Evolutionary conservation across 805 yeast species (phyloP), one percentile per base, ranked within the genome.

Genomic region (Wickerhamiella vanderwaltii): DNA sequence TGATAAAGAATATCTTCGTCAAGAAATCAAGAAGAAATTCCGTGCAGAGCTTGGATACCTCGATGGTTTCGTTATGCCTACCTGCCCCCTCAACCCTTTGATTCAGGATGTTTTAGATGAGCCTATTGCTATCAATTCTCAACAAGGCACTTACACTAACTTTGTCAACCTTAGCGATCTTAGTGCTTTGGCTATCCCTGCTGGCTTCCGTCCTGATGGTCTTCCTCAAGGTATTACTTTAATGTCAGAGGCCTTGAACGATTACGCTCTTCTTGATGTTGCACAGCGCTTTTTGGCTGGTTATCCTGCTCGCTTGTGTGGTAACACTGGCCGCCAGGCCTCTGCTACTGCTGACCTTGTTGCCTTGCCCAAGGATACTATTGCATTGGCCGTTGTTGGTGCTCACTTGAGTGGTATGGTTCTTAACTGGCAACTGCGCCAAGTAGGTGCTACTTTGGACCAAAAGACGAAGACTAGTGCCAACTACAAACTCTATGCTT

Each of bases 141-240:
- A 69, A 55, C 98, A 91, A 65, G 98, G 98, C 24, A 86, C 95
- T n/a, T 88, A 94, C 79, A 88, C 97, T 23, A 88, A 88, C 64
- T 91, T 91, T 59, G 95, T 84, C 53, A 88, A 91, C 60, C 71
- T 88, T 58, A 94, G 95, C 3, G 97, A 88, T 56, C 62, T 87
- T 66, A 79, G 93, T 28, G 97, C 95, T 1, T 67, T 88, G 52
- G 85, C 97, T 0, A 69, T 88, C 43, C 97, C 98, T 19, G 81
- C 79, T 18, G 95, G 94, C 2, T 88, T 85, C 71, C 70, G 87
- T 57, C 52, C 71, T 1, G 96, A 88, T 59, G 94, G 94, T 3
- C 62, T 88, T 51, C 95, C 97, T 6, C 79, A 75, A 48, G 97
- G 97, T 61, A 73, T 88, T 45, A 88, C 97, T 5, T 67, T 88